These are phyloP conservation scores for Podila clonocystis DNA, from an alignment of 192 early-diverging fungal species.

Conservation along the genomic window DNA sequence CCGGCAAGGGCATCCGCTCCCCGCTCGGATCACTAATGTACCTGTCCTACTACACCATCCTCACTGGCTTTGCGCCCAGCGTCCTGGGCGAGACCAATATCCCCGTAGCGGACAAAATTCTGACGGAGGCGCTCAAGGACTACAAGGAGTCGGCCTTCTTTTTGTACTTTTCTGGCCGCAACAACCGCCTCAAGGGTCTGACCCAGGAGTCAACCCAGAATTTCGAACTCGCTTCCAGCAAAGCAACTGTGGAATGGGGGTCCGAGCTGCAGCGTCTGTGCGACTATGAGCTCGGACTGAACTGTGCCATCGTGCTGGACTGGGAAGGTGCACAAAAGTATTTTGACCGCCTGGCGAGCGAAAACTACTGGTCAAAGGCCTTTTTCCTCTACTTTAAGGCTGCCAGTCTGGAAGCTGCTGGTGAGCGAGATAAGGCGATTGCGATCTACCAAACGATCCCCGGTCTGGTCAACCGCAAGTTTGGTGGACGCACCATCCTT, in stretches of 20 bases:
- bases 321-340: constrained; percentile 51
- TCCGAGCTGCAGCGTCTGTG: constrained; percentile 49
- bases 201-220: constrained; percentile 54
- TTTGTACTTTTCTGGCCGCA: constrained; percentile 59
- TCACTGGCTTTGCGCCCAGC: constrained; percentile 59
- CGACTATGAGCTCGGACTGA: constrained; percentile 59
- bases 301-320: constrained; percentile 52
- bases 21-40: constrained; percentile 64
- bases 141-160: constrained; percentile 63
- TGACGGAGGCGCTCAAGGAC: constrained; percentile 54
- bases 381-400: constrained; percentile 59
- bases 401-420: constrained; percentile 57
- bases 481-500: constrained; percentile 53
- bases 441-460: constrained; percentile 65
- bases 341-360: constrained; percentile 50
- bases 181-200: constrained; percentile 57
- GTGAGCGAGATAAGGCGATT: constrained; percentile 76
- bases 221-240: constrained; percentile 51
- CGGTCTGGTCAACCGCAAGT: constrained; percentile 54
- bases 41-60: constrained; percentile 59
- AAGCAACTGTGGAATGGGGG: constrained; percentile 44
- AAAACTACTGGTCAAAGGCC: constrained; percentile 59
- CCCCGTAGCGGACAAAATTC: constrained; percentile 51
- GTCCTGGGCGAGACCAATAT: constrained; percentile 55
- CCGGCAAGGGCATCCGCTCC: constrained; percentile 59